These are phyloP conservation scores for Periglandula ipomoeae DNA, from an alignment of 2,329 filamentous ascomycete genomes.

Conservation along the genomic window DNA sequence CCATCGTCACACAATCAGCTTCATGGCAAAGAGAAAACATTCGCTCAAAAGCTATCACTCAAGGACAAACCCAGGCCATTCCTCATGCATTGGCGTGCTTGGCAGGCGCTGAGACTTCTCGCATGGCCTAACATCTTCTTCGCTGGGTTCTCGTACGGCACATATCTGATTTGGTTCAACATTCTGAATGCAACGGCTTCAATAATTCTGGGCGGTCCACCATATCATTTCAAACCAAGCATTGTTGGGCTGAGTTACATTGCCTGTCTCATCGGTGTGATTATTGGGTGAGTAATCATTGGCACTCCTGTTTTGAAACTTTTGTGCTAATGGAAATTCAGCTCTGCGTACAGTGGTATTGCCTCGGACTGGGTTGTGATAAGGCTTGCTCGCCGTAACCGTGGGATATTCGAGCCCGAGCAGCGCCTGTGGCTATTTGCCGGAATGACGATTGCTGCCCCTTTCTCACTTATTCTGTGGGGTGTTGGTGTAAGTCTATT, in stretches of 20 bases:
- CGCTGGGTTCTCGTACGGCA: slow-evolving; percentile 32
- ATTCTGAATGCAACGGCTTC: slow-evolving; percentile 34
- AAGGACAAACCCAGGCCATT: slow-evolving; percentile 25
- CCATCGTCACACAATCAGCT: background rate
- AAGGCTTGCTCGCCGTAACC: slow-evolving; percentile 28
- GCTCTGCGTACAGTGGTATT: slow-evolving; percentile 10
- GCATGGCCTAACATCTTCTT: slow-evolving; percentile 34
- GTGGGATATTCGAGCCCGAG: slow-evolving; percentile 32
- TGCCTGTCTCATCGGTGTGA: slow-evolving; percentile 25
- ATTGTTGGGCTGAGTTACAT: slow-evolving; percentile 31
- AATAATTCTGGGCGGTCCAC: slow-evolving; percentile 26
- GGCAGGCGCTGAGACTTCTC: slow-evolving; percentile 27
- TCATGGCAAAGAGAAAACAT: slow-evolving; percentile 23
- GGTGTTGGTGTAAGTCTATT: slow-evolving; percentile 20
- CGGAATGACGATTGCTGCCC: slow-evolving; percentile 20
- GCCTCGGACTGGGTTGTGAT: slow-evolving; percentile 26
- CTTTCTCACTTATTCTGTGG: slow-evolving; percentile 22
- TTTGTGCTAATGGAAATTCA: background rate
- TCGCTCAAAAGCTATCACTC: slow-evolving; percentile 31
- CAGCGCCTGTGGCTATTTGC: slow-evolving; percentile 31
- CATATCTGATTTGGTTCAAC: slow-evolving; percentile 33
- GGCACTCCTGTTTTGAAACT: background rate
- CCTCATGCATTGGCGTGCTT: slow-evolving; percentile 27
- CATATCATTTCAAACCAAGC: slow-evolving; percentile 29
- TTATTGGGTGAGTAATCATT: slow-evolving; percentile 16